These are phyloP conservation scores for Scleroderma citrinum DNA, from an alignment of 768 basidiomycete genomes.

Conservation along the genomic window DNA sequence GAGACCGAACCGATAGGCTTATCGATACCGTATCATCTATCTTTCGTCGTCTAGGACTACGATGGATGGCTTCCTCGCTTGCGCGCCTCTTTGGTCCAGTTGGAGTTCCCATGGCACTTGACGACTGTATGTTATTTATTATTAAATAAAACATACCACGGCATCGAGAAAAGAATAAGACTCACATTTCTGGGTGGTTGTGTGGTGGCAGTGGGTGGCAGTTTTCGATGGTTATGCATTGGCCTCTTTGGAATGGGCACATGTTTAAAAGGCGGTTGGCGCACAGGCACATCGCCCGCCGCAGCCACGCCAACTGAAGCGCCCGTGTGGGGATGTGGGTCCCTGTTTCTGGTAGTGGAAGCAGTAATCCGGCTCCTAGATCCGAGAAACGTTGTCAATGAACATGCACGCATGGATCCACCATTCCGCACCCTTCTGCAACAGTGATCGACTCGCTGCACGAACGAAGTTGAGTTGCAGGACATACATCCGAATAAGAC, in stretches of 20 bases:
- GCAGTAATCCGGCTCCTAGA: not conserved
- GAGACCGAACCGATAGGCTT: not conserved
- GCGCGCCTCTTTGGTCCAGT: constrained; percentile 10
- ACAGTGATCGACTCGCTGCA: constrained; percentile 6
- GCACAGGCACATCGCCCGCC: not conserved
- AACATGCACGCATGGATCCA: not conserved
- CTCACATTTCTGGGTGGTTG: constrained; percentile 1
- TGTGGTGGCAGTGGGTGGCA: not conserved
- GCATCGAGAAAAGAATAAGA: not conserved
- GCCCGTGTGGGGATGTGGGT: not conserved
- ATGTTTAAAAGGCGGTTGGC: not conserved
- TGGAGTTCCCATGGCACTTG: constrained; percentile 7
- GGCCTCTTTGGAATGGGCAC: not conserved
- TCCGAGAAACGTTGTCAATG: not conserved
- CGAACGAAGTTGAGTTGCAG: not conserved
- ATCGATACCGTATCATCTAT: constrained; percentile 3
- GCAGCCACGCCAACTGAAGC: not conserved
- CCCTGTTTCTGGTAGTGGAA: not conserved
- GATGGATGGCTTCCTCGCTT: not conserved
- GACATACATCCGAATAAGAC: not conserved
- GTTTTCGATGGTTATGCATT: not conserved
- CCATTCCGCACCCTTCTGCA: not conserved
- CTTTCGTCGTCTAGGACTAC: constrained; percentile 10
- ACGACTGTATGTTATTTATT: constrained; percentile 9
- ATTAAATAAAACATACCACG: not conserved